Percentiles rank a stretch among this genome's conserved stretches.
Conservation (phyloP, 106 monocot genomes). For the Dioscorea zingiberensis region DNA sequence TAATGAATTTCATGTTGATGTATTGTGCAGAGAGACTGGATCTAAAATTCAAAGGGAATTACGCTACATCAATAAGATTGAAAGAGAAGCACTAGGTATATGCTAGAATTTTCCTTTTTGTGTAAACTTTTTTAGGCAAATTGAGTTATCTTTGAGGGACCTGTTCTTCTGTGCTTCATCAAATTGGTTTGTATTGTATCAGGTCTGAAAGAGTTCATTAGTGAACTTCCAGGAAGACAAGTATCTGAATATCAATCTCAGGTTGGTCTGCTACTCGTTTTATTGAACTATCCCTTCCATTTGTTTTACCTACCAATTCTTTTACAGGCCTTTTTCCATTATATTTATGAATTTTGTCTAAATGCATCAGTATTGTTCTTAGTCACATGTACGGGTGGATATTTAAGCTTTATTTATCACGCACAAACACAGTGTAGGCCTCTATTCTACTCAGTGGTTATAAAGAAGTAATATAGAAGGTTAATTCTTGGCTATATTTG, state of each 20-base stretch:
- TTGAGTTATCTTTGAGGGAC: not conserved
- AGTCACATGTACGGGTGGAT: too few relatives aligned
- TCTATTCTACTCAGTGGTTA: too few relatives aligned
- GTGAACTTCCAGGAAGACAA: conserved; percentile 2
- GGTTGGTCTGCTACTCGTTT: not conserved
- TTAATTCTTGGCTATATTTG: too few relatives aligned
- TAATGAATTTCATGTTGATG: not conserved
- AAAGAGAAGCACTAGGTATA: conserved; percentile 5
- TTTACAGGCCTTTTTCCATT: too few relatives aligned
- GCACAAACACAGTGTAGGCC: too few relatives aligned
- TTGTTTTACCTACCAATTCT: too few relatives aligned
- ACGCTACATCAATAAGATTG: not conserved
- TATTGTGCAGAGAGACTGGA: not conserved
- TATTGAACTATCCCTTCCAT: too few relatives aligned
- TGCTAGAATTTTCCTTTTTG: not conserved
- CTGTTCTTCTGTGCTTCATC: not conserved
- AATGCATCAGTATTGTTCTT: too few relatives aligned
- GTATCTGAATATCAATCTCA: conserved; percentile 3
- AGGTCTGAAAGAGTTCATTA: conserved; percentile 10
- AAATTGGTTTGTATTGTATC: conserved; percentile 1
- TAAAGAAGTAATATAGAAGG: too few relatives aligned
- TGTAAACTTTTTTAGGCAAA: not conserved
- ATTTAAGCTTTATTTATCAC: too few relatives aligned
- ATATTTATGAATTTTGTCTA: too few relatives aligned
- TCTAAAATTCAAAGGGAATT: conserved; percentile 2